These are phyloP conservation scores for Castanea sativa DNA, from an alignment of 306 rosid species.

Conservation along the genomic window DNA sequence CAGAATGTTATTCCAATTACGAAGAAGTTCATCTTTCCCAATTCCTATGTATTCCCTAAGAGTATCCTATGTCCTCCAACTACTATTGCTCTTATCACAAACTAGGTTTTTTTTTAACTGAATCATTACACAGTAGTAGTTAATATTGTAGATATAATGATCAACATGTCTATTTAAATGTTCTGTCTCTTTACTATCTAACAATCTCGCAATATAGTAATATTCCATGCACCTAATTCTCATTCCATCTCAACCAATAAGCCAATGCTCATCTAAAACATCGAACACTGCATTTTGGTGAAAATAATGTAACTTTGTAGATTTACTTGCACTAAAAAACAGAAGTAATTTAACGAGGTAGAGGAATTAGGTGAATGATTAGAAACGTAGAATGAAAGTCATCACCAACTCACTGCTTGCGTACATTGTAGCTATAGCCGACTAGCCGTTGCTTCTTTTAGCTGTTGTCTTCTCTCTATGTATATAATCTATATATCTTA, in stretches of 20 bases:
- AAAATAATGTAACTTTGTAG: not conserved
- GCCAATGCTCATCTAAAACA: conserved; percentile 1
- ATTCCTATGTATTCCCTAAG: too few species aligned
- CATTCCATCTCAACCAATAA: not conserved
- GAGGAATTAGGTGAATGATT: not conserved
- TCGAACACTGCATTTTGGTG: not conserved
- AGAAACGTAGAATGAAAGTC: conserved; percentile 12
- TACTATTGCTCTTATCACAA: too few species aligned
- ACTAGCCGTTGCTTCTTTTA: not conserved
- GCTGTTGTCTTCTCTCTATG: conserved; percentile 3
- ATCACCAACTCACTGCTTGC: not conserved
- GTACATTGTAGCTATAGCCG: not conserved
- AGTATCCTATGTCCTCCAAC: too few species aligned
- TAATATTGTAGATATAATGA: too few species aligned
- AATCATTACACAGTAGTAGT: too few species aligned
- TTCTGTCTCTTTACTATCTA: not conserved
- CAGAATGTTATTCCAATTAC: too few species aligned
- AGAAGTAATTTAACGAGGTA: not conserved
- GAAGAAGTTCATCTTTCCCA: too few species aligned
- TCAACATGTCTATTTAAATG: too few species aligned
- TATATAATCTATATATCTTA: not conserved
- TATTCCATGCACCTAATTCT: conserved; percentile 28
- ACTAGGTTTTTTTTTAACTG: too few species aligned
- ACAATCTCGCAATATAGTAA: not conserved
- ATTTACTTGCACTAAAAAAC: not conserved